Evolutionary conservation across 768 basidiomycete genomes (phyloP), one percentile per base, ranked within the genome.

Genomic region (Boletus fagicola): DNA sequence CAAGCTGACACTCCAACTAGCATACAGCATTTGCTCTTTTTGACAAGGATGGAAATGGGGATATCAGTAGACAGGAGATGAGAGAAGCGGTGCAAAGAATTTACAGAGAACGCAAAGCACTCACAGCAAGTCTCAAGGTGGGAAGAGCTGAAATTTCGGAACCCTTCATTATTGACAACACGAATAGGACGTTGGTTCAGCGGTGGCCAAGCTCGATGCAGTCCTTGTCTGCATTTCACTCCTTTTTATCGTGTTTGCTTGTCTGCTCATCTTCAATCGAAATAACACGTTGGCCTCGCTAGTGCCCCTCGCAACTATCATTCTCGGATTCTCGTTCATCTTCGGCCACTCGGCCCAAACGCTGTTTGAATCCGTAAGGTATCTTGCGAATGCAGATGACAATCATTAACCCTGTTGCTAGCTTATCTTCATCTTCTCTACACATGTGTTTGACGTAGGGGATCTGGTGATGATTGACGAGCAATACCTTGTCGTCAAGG

Each of bases 361-460:
- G 0, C 72, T 92, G 2, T 92, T 92, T 60, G 86, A 90, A 75
- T 90, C 87, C 49, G 87, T 87, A 58, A 54, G 81, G 69, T 48
- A 33, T 20, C 35, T 57, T 35, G 28, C 22, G 42, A 42, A 33
- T 51, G 12, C 50, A 26, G 18, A 38, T 15, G 40, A 22, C 20
- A 16, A 51, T 47, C 42, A 15, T 31, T 60, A 33, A 60, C n/a
- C 24, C 16, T 36, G 3, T 48, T 11, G 30, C 5, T 49, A 89
- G 88, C 80, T 92, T 22, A 87, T 92, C 64, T 92, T 92, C 75
- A 90, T 91, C 57, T 90, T 91, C 69, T 87, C 86, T 1, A 91
- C 90, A 0, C 90, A 92, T 66, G 86, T 89, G n/a, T 92, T 88
- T 62, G 89, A 91, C 67, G 86, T 92, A 8, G 90, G 90, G 8